Evolutionary conservation across 2,329 filamentous ascomycete genomes (phyloP), one percentile per base, ranked within the genome.

Genomic region (Tolypocladium guangdongense): DNA sequence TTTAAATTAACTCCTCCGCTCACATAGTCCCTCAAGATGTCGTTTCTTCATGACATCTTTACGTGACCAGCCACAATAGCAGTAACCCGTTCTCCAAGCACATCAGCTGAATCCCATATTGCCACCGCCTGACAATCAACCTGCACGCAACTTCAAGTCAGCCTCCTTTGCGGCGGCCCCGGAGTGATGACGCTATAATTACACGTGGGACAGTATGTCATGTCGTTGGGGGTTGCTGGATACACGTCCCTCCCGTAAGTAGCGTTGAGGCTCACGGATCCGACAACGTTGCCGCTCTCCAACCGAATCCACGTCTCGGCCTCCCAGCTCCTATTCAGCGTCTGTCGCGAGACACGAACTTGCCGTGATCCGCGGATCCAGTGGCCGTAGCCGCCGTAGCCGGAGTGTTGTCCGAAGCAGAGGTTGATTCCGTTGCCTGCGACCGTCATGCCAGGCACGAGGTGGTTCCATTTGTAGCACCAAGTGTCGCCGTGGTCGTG

Each of bases 331-430:
- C 60, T 60, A 1, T 35, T 39, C 18, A 81, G 60, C 24, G 65
- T 65, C 1, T 68, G 62, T 41, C 78, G 69, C 2, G 73, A 67
- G 1, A 85, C 58, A 2, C 73, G 59, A 14, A 86, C 67, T 58
- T 84, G 78, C 1, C 82, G 71, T 5, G 76, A 74, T 1, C 84
- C 85, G 0, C 84, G 77, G 11, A 77, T 76, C 79, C 80, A 86
- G 47, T 73, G 72, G 0, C 83, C 82, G 59, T 88, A 88, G 0
- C 86, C 85, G 0, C 84, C 86, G 53, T 88, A 88, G 0, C 86
- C 85, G 0, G 81, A 78, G 58, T 85, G 84, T 58, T 86, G 80
- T 6, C 82, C 82, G 60, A 84, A 87, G 59, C 76, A 79, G 11
- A 79, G 59, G 47, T 74, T 70, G n/a, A 73, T 60, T 2, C 74